Conservation (phyloP, 2,329 filamentous ascomycete species). For the Fusarium udum region DNA sequence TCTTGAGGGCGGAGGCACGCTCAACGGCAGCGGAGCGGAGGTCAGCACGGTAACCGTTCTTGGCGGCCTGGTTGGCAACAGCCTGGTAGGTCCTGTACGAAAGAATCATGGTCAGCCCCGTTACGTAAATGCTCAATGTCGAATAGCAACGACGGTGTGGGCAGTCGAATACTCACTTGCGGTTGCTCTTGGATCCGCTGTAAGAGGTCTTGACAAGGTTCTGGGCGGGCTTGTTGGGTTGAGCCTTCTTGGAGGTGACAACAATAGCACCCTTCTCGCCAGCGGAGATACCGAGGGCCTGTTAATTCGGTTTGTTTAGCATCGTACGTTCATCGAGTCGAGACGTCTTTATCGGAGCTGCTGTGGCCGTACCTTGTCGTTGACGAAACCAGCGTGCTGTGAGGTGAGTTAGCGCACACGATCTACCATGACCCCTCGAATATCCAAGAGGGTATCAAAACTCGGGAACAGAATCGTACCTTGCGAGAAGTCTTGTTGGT, state of each 20-base stretch:
- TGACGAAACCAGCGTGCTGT: slow-evolving; percentile 91
- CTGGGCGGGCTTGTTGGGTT: slow-evolving; percentile 77
- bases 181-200: slow-evolving; percentile 75
- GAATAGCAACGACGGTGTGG: not conserved
- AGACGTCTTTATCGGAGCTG: slow-evolving; percentile 16
- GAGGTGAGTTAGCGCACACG: slow-evolving; percentile 48
- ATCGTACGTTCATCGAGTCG: slow-evolving; percentile 22
- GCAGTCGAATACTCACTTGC: slow-evolving; percentile 63
- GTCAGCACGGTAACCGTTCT: slow-evolving; percentile 85
- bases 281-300: slow-evolving; percentile 85
- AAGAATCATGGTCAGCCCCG: slow-evolving; percentile 31
- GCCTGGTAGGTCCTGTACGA: slow-evolving; percentile 81
- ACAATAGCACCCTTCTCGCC: slow-evolving; percentile 81
- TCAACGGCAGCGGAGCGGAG: slow-evolving; percentile 81
- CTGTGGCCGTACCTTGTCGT: slow-evolving; percentile 78
- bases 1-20: slow-evolving; percentile 86
- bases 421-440: not conserved
- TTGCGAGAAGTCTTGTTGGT: slow-evolving; percentile 91
- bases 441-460: not conserved
- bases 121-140: not conserved
- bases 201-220: slow-evolving; percentile 72
- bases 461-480: slow-evolving; percentile 59
- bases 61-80: slow-evolving; percentile 83
- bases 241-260: slow-evolving; percentile 85
- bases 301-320: slow-evolving; percentile 39